Base-by-base conservation (phyloP, 495 filamentous ascomycete genomes). In the Xylaria longipes region DNA sequence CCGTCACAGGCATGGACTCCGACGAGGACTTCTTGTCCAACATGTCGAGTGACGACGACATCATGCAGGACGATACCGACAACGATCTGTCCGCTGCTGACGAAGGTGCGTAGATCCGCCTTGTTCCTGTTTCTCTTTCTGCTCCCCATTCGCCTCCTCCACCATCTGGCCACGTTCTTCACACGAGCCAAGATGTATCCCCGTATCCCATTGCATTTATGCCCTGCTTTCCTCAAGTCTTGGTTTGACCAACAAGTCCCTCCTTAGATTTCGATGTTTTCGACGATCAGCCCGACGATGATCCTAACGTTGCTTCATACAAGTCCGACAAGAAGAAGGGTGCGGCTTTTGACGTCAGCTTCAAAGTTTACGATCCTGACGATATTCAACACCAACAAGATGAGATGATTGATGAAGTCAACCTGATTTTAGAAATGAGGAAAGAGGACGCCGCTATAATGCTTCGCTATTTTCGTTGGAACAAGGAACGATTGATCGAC, bases 11-110 rank as follows among this genome's bases (percentile, higher is more conserved):
- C 22, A 98, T 98, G 96, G 95, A 97, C 78, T 97, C 96, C 15
- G 96, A 98, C 73, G 95, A 98, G 79, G 96, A 98, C 73, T 94
- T 95, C 79, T 93, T 97, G 87, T 97, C 93, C 65, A 90, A 91
- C 70, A 86, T 90, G 73, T 95, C 93, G 20, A 97, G 92, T 78
- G 89, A 89, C 48, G 90, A 91, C 62, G 93, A 93, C 77, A 88
- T 89, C 63, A 90, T 95, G 62, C 86, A 86, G 50, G 86, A 94
- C 73, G 93, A 93, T 35, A 94, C 90, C 77, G 94, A 95, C 33
- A 90, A 93, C 72, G 83, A 80, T 61, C 86, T 94, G 75, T 86
- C 96, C 60, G 94, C 89, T 37, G 93, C 88, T 71, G 88, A 88
- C 80, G 88, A 88, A 81, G 94, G 94, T 96, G 79, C 63, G 89